phyloP scores from a whole-genome alignment of 495 filamentous ascomycete species.

The Apiosordaria backusii region DNA sequence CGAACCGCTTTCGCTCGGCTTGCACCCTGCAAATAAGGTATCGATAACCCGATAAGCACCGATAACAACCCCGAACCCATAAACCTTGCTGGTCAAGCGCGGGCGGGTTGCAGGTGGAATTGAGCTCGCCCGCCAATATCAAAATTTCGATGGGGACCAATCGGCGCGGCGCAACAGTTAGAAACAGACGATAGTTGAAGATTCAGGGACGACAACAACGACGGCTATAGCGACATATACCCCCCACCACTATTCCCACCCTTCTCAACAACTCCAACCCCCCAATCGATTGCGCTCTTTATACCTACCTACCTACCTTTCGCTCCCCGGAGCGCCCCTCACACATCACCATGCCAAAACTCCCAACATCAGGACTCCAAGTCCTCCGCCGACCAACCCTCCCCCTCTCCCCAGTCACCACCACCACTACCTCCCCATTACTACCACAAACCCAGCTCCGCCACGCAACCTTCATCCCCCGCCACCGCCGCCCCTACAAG shows the following conservation, averaged over 20 bases:
- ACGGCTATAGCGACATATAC: not conserved
- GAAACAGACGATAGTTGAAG: not conserved
- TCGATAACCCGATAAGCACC: slow-evolving; percentile 13
- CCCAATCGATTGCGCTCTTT: no score
- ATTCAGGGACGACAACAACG: not conserved
- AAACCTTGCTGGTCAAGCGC: not conserved
- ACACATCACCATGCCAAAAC: not conserved
- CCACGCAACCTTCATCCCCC: slow-evolving; percentile 84
- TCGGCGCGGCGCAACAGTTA: slow-evolving; percentile 6
- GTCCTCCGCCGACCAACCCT: not conserved
- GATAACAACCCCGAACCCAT: slow-evolving; percentile 14
- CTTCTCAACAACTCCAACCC: no score
- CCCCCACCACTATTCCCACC: not conserved
- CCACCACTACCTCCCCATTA: slow-evolving; percentile 11
- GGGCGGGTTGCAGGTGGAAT: not conserved
- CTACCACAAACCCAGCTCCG: slow-evolving; percentile 49
- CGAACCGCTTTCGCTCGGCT: not conserved
- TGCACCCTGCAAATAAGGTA: not conserved
- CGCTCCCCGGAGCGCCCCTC: not conserved
- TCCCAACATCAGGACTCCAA: not conserved
- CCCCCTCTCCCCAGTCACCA: slow-evolving; percentile 17
- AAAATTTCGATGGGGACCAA: slow-evolving; percentile 25
- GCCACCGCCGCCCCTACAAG: slow-evolving; percentile 86
- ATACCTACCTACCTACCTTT: no score
- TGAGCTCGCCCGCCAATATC: not conserved